Conservation (phyloP, 768 basidiomycete genomes). For the Podaxis sp. region DNA sequence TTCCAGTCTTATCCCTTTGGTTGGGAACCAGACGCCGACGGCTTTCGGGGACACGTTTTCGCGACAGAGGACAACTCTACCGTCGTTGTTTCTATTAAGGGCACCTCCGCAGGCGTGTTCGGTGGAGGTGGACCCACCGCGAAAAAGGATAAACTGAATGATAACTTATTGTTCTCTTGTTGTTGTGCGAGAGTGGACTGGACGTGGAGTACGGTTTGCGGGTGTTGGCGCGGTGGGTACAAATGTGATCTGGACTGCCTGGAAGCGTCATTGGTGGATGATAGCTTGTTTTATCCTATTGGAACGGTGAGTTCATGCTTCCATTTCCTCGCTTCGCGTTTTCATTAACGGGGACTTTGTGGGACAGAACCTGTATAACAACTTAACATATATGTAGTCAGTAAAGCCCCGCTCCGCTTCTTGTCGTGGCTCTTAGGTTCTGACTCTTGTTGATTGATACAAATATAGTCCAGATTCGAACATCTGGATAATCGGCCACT, state of each 20-base stretch:
- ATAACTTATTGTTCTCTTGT: conserved; percentile 89
- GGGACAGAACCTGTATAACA: conserved; percentile 88
- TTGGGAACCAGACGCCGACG: conserved; percentile 86
- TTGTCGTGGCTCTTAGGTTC: background rate
- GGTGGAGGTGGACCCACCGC: conserved; percentile 79
- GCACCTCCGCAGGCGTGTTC: conserved; percentile 76
- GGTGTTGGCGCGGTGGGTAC: conserved; percentile 76
- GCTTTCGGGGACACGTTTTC: conserved; percentile 90
- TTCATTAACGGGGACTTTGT: conserved; percentile 4
- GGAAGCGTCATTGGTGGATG: conserved; percentile 67
- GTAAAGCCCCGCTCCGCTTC: conserved; percentile 9
- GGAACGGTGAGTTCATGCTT: conserved; percentile 60
- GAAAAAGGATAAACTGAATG: conserved; percentile 90
- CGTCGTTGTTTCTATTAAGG: conserved; percentile 87
- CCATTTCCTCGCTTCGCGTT: background rate
- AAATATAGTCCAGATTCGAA: conserved; percentile 62
- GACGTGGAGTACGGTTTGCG: conserved; percentile 93
- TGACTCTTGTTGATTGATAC: background rate
- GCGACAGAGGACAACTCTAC: conserved; percentile 80
- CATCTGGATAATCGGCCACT: conserved; percentile 85
- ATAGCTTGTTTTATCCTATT: conserved; percentile 86
- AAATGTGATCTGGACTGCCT: conserved; percentile 81
- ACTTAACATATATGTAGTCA: conserved; percentile 84
- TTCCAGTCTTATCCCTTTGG: conserved; percentile 76
- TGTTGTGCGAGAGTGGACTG: conserved; percentile 92